Evolutionary conservation across 176 grass and related monocot species (phyloP).

Genomic region (Cenchrus americanus): DNA sequence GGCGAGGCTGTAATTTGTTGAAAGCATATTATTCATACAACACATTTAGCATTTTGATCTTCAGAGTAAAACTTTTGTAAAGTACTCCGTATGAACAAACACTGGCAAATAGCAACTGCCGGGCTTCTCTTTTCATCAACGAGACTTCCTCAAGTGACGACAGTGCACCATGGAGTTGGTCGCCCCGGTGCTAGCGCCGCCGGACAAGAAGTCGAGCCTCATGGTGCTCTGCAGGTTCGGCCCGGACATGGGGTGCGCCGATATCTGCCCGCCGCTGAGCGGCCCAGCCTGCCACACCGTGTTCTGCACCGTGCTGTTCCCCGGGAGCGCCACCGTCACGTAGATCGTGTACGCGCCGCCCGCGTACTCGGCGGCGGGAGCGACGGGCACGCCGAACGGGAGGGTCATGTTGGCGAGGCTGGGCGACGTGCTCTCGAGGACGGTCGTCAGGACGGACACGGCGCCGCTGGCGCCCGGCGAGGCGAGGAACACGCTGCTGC

Average conservation of each 20-base stretch:
- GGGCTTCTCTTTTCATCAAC: background rate
- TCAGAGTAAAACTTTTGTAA: background rate
- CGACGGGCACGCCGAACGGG: constrained; percentile 53
- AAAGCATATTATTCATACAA: background rate
- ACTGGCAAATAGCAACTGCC: background rate
- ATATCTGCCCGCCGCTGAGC: constrained; percentile 33
- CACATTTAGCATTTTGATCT: background rate
- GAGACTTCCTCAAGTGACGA: background rate
- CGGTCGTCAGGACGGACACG: constrained; percentile 44
- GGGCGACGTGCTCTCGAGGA: constrained; percentile 37
- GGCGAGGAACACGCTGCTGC: constrained; percentile 72
- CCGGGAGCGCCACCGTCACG: constrained; percentile 58
- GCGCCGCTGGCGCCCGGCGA: constrained; percentile 39
- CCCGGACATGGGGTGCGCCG: constrained; percentile 30
- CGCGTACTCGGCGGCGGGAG: constrained; percentile 53
- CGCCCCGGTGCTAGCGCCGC: constrained; percentile 26
- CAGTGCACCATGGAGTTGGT: constrained; percentile 30
- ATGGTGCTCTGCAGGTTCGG: constrained; percentile 37
- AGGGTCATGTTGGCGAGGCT: constrained; percentile 53
- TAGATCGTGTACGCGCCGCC: constrained; percentile 71
- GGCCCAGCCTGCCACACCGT: constrained; percentile 77
- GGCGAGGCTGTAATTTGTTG: no score
- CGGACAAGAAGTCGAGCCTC: constrained; percentile 57
- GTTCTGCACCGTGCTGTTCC: constrained; percentile 60
- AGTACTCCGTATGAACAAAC: background rate